These are phyloP conservation scores for Panicum hallii DNA, from an alignment of 202 grass and related monocot genomes.

Conservation along the genomic window DNA sequence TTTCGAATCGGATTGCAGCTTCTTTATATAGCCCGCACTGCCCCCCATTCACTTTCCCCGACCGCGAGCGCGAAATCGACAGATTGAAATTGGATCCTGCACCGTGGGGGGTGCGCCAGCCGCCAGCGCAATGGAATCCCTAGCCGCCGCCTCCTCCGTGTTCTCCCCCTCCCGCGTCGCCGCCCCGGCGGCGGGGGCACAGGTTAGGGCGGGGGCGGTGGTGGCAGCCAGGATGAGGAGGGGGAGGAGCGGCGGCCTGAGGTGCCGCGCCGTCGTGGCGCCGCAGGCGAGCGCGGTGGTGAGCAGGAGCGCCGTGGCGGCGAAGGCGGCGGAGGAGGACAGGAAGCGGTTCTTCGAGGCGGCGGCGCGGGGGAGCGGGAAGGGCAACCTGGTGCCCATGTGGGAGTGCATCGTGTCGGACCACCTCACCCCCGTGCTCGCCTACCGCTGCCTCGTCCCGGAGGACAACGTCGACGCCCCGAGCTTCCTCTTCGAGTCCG, in stretches of 20 bases:
- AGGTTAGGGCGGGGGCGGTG: constrained; percentile 23
- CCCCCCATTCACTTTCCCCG: neutral
- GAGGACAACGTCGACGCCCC: constrained; percentile 75
- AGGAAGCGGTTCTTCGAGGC: constrained; percentile 65
- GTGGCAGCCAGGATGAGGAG: constrained; percentile 17
- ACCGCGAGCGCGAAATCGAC: constrained; percentile 26
- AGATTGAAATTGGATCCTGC: neutral
- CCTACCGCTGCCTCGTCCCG: constrained; percentile 82
- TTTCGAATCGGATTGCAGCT: constrained; percentile 1
- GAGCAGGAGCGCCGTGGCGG: constrained; percentile 45
- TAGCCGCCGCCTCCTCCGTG: constrained; percentile 46
- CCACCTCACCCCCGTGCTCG: constrained; percentile 86
- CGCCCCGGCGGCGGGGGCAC: constrained; percentile 24
- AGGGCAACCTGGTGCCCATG: constrained; percentile 78
- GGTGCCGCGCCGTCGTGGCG: constrained; percentile 36
- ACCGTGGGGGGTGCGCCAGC: neutral
- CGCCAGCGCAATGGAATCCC: constrained; percentile 46
- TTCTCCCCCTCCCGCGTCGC: constrained; percentile 50
- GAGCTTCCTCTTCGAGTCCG: constrained; percentile 93
- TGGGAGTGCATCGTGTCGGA: constrained; percentile 86
- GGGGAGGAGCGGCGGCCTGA: neutral
- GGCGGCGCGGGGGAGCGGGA: constrained; percentile 53
- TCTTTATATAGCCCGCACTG: constrained; percentile 17
- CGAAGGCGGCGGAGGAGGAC: constrained; percentile 56
- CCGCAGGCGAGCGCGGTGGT: constrained; percentile 23